These are phyloP conservation scores for Sesbania bispinosa DNA, from an alignment of 306 rosid genomes.

Conservation along the genomic window DNA sequence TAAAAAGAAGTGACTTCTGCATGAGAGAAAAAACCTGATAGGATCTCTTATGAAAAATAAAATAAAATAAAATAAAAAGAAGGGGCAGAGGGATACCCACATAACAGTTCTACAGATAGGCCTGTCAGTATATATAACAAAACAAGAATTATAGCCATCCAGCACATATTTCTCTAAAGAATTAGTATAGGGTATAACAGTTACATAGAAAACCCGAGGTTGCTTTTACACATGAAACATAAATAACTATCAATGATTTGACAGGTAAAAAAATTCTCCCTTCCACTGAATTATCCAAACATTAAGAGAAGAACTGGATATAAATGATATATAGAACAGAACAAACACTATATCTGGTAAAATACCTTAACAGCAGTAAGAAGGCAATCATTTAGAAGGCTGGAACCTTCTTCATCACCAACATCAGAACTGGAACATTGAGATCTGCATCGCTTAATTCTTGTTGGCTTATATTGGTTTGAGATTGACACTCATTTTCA, in stretches of 20 bases:
- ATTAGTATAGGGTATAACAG: neutral
- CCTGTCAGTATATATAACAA: neutral
- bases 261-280: conserved; percentile 6
- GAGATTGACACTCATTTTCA: conserved; percentile 55
- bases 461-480: conserved; percentile 30
- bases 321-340: neutral
- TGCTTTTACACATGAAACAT: conserved; percentile 6
- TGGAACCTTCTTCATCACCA: conserved; percentile 40
- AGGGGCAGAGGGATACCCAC: neutral
- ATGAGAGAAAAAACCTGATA: conserved; percentile 11
- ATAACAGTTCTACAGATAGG: neutral
- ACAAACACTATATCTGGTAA: neutral
- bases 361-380: conserved; percentile 29
- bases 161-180: neutral
- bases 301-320: conserved; percentile 3
- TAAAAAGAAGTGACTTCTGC: neutral
- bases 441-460: conserved; percentile 50
- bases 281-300: conserved; percentile 13
- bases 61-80: neutral
- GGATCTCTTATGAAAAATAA: neutral
- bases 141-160: conserved; percentile 12
- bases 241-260: neutral
- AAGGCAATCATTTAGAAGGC: conserved; percentile 65
- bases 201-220: conserved; percentile 9
- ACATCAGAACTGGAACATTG: conserved; percentile 36